Percentiles rank a stretch among this genome's conserved stretches.
Conservation (phyloP, 2,329 filamentous ascomycete genomes). For the Knufia fluminis region DNA sequence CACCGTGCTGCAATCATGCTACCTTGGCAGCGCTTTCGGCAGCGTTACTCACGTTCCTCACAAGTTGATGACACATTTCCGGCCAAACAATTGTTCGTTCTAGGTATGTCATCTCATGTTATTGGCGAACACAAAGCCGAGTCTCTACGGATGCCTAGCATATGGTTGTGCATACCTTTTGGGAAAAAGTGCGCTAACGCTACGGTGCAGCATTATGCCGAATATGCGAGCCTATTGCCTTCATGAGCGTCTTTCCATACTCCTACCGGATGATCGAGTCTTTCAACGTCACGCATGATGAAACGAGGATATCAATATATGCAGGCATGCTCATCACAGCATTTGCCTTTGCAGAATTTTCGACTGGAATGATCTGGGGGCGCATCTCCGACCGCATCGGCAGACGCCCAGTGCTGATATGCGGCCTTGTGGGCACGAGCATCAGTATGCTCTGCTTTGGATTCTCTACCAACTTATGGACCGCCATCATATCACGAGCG, state of each 20-base stretch:
- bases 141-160: too few relatives aligned
- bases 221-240: conserved; percentile 96
- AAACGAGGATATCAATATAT: conserved; percentile 77
- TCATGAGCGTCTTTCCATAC: conserved; percentile 99
- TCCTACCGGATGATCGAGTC: conserved; percentile 96
- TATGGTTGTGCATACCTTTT: too few relatives aligned
- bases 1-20: neutral
- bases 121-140: too few relatives aligned
- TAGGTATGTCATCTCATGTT: conserved; percentile 31
- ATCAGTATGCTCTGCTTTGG: conserved; percentile 90
- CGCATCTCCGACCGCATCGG: conserved; percentile 84
- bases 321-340: conserved; percentile 93
- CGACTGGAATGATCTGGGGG: conserved; percentile 87
- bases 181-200: conserved; percentile 14
- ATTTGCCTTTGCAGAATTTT: conserved; percentile 92
- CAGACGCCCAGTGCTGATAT: conserved; percentile 82
- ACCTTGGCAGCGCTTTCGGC: conserved; percentile 1
- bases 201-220: conserved; percentile 64
- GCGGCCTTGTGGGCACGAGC: conserved; percentile 81
- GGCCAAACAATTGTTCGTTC: conserved; percentile 45
- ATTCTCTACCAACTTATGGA: conserved; percentile 70
- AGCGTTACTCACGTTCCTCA: conserved; percentile 2
- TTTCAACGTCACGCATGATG: conserved; percentile 72
- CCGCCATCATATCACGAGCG: conserved; percentile 78
- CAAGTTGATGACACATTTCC: conserved; percentile 43